Evolutionary conservation across 371 early-diverging fungal genomes (phyloP).

Genomic region (Dichotomocladium elegans): DNA sequence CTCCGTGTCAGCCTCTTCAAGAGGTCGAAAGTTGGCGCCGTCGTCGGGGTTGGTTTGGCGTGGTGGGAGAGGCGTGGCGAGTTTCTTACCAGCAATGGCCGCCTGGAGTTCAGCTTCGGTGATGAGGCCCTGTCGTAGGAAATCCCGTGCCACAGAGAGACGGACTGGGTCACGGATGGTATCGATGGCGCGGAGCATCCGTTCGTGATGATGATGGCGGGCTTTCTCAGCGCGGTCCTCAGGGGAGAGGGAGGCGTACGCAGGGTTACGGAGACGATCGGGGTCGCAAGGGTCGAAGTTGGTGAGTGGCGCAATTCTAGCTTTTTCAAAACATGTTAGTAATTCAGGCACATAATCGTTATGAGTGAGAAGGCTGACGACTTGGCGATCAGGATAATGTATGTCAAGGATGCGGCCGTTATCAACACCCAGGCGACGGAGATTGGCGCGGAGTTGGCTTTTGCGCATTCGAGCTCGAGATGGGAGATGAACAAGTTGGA

Average conservation of each 20-base stretch:
- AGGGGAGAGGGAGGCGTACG: not conserved
- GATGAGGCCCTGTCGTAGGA: not conserved
- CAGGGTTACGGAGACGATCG: constrained; percentile 1
- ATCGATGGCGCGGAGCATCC: not conserved
- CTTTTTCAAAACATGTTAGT: not conserved
- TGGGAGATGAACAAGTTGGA: not conserved
- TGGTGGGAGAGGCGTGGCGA: not conserved
- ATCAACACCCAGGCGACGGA: not conserved
- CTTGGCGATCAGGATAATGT: constrained; percentile 4
- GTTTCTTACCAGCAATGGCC: not conserved
- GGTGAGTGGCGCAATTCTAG: not conserved
- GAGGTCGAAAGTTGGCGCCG: not conserved
- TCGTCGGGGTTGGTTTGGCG: not conserved
- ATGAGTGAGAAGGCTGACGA: constrained; percentile 4
- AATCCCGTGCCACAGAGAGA: not conserved
- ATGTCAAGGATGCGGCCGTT: constrained; percentile 2
- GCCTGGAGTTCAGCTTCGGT: not conserved
- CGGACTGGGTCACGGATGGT: not conserved
- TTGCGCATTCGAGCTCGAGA: not conserved
- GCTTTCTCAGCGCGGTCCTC: not conserved
- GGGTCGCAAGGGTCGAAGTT: constrained; percentile 9
- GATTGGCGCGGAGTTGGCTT: not conserved
- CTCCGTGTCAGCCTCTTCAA: not conserved
- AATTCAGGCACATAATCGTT: constrained; percentile 1
- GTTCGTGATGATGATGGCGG: not conserved